Evolutionary conservation across 1,284 basidiomycete species (phyloP).

Genomic region (Pholiota adiposa): DNA sequence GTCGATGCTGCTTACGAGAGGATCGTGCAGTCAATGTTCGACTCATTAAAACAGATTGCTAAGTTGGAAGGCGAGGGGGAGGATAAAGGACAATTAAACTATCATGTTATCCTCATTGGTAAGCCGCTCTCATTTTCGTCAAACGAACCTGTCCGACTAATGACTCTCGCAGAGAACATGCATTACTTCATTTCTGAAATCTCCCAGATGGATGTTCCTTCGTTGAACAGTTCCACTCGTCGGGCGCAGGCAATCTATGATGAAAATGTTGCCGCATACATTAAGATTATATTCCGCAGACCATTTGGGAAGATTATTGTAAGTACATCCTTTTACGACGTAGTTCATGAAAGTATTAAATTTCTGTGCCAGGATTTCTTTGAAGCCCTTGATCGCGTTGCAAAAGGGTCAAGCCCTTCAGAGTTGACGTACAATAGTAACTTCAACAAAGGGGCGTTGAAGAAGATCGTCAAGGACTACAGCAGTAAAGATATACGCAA

Average conservation of each 20-base stretch:
- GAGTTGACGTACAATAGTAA: conserved; percentile 81
- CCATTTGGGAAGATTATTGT: conserved; percentile 91
- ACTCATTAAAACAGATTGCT: conserved; percentile 92
- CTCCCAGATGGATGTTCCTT: conserved; percentile 68
- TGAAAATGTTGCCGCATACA: conserved; percentile 86
- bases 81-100: conserved; percentile 96
- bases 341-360: background rate
- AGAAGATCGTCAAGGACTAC: conserved; percentile 87
- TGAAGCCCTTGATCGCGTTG: conserved; percentile 86
- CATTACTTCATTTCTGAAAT: conserved; percentile 89
- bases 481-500: conserved; percentile 89
- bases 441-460: conserved; percentile 80
- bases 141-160: background rate
- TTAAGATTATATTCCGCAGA: conserved; percentile 85
- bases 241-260: conserved; percentile 86
- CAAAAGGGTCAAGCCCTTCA: conserved; percentile 80
- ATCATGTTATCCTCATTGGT: conserved; percentile 96
- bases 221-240: conserved; percentile 70
- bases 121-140: conserved; percentile 29
- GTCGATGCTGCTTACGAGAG: conserved; percentile 89
- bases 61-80: conserved; percentile 90
- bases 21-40: conserved; percentile 90
- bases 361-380: conserved; percentile 80
- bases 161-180: conserved; percentile 82
- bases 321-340: conserved; percentile 33